Base-by-base conservation (phyloP, 192 early-diverging fungal genomes). In the Entomortierella beljakovae region DNA sequence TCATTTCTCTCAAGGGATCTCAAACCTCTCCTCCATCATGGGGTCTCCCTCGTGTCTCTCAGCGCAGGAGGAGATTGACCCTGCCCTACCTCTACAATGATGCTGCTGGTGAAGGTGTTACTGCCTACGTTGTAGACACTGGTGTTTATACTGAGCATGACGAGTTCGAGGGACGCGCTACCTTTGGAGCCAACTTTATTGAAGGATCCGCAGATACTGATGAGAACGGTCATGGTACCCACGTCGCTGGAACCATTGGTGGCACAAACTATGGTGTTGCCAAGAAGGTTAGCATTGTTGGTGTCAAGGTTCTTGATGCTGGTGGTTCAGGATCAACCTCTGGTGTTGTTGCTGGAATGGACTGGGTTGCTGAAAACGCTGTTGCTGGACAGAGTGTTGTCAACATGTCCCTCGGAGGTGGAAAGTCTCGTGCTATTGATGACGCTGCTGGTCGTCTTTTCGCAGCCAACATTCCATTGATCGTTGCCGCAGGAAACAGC, bases 41-140 rank as follows among this genome's bases (percentile, higher is more conserved):
- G 88, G 88, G 88, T 43, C 55, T 90, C 10, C 50, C 80, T 49
- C 80, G 86, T 52, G 75, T 87, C 25, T 71, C 62, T 57, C 68
- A 85, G 61, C 52, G 58, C 22, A 63, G 80, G 29, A 81, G 72
- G 9, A 81, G 83, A 28, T 46, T 76, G 16, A 55, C 77, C 37
- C 71, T 81, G 7, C 61, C 61, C 23, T 83, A 83, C 51, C 11
- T 26, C 31, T 83, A 79, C 50, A 37, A 37, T 16, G 79, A 72
- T 33, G 49, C 38, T 23, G 69, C 64, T 8, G 82, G 86, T 7
- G 40, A 40, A 28, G 79, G 80, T n/a, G 65, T 88, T 38, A 70
- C 63, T 20, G 43, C 43, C 15, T 46, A 46, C 15, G 43, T 46
- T 46, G 15, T 46, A 20, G 43, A 46, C 43, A 46, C 43, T 46